Conservation (phyloP, 352 stramenopile species). For the Phytophthora ramorum region DNA sequence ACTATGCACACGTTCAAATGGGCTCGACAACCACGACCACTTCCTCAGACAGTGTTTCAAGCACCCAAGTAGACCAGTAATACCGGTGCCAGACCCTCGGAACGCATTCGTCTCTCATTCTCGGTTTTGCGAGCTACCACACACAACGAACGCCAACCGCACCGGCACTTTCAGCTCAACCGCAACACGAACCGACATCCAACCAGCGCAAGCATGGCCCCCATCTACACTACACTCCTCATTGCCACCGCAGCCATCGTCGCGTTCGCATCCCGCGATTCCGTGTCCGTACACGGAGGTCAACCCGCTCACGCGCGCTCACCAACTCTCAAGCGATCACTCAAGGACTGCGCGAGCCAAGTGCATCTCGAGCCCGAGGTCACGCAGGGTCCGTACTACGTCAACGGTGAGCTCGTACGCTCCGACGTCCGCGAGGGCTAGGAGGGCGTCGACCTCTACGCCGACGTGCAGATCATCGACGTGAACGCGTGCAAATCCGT, state of each 20-base stretch:
- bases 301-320: conserved; percentile 6
- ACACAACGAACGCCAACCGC: too few species aligned
- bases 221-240: conserved; percentile 1
- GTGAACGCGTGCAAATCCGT: conserved; percentile 36
- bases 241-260: conserved; percentile 1
- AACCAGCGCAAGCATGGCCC: too few species aligned
- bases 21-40: too few species aligned
- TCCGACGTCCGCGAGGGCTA: conserved; percentile 28
- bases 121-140: conserved; percentile 6
- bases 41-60: too few species aligned
- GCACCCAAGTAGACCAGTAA: too few species aligned
- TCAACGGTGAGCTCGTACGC: conserved; percentile 19
- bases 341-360: conserved; percentile 35
- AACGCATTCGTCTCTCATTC: conserved; percentile 3
- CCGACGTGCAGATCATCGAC: conserved; percentile 36
- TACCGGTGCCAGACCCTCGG: not conserved
- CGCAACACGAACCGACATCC: not conserved
- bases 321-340: conserved; percentile 32
- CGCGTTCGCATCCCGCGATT: not conserved
- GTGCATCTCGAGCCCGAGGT: conserved; percentile 35
- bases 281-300: conserved; percentile 3
- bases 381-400: conserved; percentile 30
- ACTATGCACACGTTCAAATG: too few species aligned
- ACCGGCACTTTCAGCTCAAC: not conserved
- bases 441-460: conserved; percentile 34